These are phyloP conservation scores for Lolium perenne DNA, from an alignment of 176 grass and related monocot species.

Conservation along the genomic window DNA sequence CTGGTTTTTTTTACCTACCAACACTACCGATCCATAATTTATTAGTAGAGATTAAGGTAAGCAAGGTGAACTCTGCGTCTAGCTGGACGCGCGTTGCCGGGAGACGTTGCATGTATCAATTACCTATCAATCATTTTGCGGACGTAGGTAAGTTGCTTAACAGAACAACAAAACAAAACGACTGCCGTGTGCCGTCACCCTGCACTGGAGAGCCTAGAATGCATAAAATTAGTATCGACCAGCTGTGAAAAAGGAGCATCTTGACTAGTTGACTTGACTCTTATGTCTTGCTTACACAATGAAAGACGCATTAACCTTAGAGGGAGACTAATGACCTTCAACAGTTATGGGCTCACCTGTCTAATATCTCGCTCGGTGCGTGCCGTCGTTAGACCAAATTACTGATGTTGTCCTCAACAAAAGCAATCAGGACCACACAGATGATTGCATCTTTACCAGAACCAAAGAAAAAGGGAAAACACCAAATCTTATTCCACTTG, in stretches of 20 bases:
- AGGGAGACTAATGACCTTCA: background rate
- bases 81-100: too few species aligned
- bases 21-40: too few species aligned
- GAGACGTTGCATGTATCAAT: background rate
- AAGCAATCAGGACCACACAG: background rate
- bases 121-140: background rate
- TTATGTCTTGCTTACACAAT: background rate
- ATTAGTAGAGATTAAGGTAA: too few species aligned
- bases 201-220: background rate
- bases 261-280: background rate
- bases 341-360: background rate
- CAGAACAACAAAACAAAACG: background rate
- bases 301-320: background rate
- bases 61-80: background rate
- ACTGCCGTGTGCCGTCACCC: background rate
- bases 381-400: background rate
- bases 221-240: background rate
- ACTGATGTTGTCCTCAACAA: slow-evolving; percentile 2
- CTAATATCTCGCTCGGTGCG: background rate
- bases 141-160: background rate
- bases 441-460: slow-evolving; percentile 12
- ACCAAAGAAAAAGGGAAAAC: slow-evolving; percentile 21
- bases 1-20: too few species aligned
- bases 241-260: background rate
- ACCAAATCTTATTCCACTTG: slow-evolving; percentile 49